Conservation (phyloP, 2,329 filamentous ascomycete genomes). For the Pseudocercospora pini-densiflorae region DNA sequence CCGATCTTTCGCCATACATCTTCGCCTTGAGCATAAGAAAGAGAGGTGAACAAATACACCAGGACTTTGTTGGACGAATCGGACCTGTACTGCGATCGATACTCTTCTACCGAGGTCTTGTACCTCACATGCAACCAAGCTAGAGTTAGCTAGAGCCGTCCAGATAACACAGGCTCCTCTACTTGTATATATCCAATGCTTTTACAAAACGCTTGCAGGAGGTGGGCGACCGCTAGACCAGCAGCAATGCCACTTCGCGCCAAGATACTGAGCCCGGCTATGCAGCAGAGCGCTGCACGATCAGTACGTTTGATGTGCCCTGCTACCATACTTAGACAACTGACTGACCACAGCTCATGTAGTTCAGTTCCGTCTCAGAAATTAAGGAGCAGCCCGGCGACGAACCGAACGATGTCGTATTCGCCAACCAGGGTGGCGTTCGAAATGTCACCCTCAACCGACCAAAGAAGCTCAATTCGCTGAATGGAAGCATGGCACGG, state of each 20-base stretch:
- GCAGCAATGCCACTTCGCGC: conserved; percentile 77
- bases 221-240: conserved; percentile 46
- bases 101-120: conserved; percentile 18
- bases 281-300: conserved; percentile 28
- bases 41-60: too few relatives aligned
- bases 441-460: conserved; percentile 94
- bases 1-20: too few relatives aligned
- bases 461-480: conserved; percentile 86
- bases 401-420: conserved; percentile 88
- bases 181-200: conserved; percentile 46
- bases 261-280: conserved; percentile 44
- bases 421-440: conserved; percentile 85
- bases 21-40: too few relatives aligned
- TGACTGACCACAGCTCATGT: conserved; percentile 39
- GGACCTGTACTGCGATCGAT: background rate
- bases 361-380: conserved; percentile 35
- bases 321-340: conserved; percentile 20
- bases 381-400: conserved; percentile 67
- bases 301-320: conserved; percentile 20
- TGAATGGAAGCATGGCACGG: conserved; percentile 91
- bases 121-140: conserved; percentile 16
- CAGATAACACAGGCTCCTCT: background rate
- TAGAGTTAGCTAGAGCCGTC: conserved; percentile 10
- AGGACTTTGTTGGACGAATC: too few relatives aligned
- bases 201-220: conserved; percentile 47